These are phyloP conservation scores for Stylonectria norvegica DNA, from an alignment of 2,329 filamentous ascomycete genomes.

Conservation along the genomic window DNA sequence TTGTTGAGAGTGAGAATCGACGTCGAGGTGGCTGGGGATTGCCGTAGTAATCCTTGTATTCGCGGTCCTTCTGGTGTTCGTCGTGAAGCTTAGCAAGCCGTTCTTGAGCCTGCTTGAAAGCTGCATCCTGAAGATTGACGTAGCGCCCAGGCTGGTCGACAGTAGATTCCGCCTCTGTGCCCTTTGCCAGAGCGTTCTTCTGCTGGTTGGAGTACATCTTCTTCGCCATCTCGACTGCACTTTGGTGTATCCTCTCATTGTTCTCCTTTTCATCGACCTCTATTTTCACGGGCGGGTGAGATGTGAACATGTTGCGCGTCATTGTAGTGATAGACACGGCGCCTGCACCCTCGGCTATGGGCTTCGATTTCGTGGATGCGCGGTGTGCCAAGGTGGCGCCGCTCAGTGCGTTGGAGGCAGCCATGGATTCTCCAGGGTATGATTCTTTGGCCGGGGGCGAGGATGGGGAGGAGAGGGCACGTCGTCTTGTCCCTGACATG, in stretches of 20 bases:
- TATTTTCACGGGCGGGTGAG: slow-evolving; percentile 65
- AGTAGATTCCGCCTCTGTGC: too few relatives aligned
- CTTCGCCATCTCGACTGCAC: slow-evolving; percentile 84
- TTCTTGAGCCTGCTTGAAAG: slow-evolving; percentile 81
- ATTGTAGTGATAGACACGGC: slow-evolving; percentile 66
- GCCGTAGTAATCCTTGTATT: slow-evolving; percentile 76
- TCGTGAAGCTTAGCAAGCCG: slow-evolving; percentile 76
- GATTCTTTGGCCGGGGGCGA: slow-evolving; percentile 19
- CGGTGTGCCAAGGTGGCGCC: slow-evolving; percentile 68
- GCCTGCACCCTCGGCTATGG: slow-evolving; percentile 57
- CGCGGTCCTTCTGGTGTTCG: slow-evolving; percentile 59
- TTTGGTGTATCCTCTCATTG: slow-evolving; percentile 71
- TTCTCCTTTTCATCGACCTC: slow-evolving; percentile 73
- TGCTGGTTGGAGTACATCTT: slow-evolving; percentile 76
- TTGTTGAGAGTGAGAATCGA: slow-evolving; percentile 51
- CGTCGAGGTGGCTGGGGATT: slow-evolving; percentile 38
- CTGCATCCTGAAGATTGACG: slow-evolving; percentile 75
- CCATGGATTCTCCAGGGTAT: slow-evolving; percentile 34
- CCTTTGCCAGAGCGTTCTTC: too few relatives aligned
- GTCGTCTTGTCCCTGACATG: slow-evolving; percentile 58
- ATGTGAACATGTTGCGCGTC: slow-evolving; percentile 72
- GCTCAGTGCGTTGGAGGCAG: slow-evolving; percentile 64
- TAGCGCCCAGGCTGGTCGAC: slow-evolving; percentile 54
- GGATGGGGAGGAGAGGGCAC: slow-evolving; percentile 62
- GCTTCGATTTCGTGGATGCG: slow-evolving; percentile 42